Base-by-base conservation (phyloP, 23 red algal species). In the Pyropia yezoensis region DNA sequence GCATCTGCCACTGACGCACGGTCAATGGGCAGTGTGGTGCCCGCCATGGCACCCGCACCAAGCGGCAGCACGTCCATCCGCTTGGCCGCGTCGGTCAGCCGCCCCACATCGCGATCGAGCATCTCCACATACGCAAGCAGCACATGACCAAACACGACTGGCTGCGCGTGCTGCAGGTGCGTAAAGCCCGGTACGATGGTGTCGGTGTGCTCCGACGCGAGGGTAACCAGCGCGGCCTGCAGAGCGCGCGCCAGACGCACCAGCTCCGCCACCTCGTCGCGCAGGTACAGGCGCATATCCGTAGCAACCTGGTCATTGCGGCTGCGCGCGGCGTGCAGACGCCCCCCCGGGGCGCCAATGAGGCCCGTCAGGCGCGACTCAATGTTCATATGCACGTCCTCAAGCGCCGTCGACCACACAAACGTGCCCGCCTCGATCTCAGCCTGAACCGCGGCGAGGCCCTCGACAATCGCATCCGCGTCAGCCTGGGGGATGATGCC, bases 361-460 rank as follows among this genome's bases (percentile, higher is more conserved):
- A 76, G 57, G 49, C 80, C 56, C 18, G 86, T 98, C 33, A 98
- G 82, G 21, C 86, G 57, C 13, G 57, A 72, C 67, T 98, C 94
- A 54, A 98, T 76, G 58, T 98, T 98, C 94, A 98, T 98, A 66
- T 98, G 94, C 3, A 98, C 74, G 61, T 98, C 94, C 78, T 98
- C 94, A 22, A 98, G 64, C 0, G 70, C 54, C 8, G 39, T 21
- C 18, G 69, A 67, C 54, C 70, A 98, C 54, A 63, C 33, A 52
- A 98, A 98, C 15, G 69, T 51, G 26, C 85, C 80, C n/a, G 54
- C 18, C 61, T 90, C 86, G 56, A 98, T 98, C 30, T 90, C 70
- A n/a, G 56, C 14, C 53, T 82, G 52, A 28, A 98, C 69, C 20
- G 58, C 71, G 4, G 50, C 49, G 3, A 98, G 56, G 34, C 94